These are phyloP conservation scores for Stephanodiscus triporus DNA, from an alignment of 108 stramenopile genomes.

Conservation along the genomic window DNA sequence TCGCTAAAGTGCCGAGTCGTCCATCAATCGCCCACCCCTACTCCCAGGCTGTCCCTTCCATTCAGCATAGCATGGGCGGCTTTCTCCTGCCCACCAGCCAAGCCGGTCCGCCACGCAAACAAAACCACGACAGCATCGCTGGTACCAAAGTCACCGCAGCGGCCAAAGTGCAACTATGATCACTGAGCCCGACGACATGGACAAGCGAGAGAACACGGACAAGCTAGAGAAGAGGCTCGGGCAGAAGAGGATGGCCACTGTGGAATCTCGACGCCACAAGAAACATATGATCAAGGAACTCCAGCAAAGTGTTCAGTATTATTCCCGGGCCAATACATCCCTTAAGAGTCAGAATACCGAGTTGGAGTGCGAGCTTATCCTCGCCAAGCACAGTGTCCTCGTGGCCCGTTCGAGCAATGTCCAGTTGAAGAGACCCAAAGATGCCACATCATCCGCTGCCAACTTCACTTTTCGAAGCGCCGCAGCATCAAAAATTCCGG, in stretches of 20 bases:
- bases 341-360: slow-evolving; percentile 82
- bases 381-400: slow-evolving; percentile 66
- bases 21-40: not conserved
- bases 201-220: too few relatives aligned
- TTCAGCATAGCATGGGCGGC: not conserved
- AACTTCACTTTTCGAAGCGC: not conserved
- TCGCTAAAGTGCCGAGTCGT: slow-evolving; percentile 11
- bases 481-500: not conserved
- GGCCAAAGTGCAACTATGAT: not conserved
- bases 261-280: slow-evolving; percentile 81
- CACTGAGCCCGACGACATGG: not conserved
- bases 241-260: slow-evolving; percentile 85
- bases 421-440: slow-evolving; percentile 1
- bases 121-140: slow-evolving; percentile 12
- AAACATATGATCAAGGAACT: slow-evolving; percentile 88
- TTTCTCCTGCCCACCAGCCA: not conserved
- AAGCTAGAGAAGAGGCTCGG: slow-evolving; percentile 81
- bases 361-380: slow-evolving; percentile 61
- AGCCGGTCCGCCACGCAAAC: slow-evolving; percentile 14
- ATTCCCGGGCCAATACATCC: slow-evolving; percentile 70
- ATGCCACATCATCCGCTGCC: not conserved
- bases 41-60: not conserved
- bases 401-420: slow-evolving; percentile 24
- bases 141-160: not conserved
- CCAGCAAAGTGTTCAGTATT: slow-evolving; percentile 78